Base-by-base conservation (phyloP, 805 yeast genomes). In the Nakazawaea wickerhamii region DNA sequence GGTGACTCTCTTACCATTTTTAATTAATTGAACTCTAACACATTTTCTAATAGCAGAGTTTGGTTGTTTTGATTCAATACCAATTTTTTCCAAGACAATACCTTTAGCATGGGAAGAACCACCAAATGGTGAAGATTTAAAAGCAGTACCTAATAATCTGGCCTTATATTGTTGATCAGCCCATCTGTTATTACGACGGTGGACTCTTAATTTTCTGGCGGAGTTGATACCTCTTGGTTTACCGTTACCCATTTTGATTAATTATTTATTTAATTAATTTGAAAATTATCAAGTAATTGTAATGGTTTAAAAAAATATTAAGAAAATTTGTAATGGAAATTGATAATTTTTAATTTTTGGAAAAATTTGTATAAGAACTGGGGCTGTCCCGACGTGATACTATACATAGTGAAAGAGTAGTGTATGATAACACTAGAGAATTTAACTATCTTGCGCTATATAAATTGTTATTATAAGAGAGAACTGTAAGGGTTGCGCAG, bases 21-120 rank as follows among this genome's bases (percentile, higher is more conserved):
- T 93, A 83, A 93, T 91, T 68, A 93, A 85, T 81, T 93, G 98
- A 55, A 93, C 99, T 85, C 98, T 89, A 73, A 93, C 99, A 86
- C 99, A 95, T 84, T 93, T 93, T 86, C 99, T 93, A 70, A 93
- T 91, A 77, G 99, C 99, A 65, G 99, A 93, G 95, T 93, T 93
- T 76, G 99, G 99, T 81, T 93, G 99, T 79, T 93, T 93, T 72
- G 99, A 95, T 81, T 93, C 98, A 73, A 93, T 84, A 81, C 99
- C 99, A 64, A 91, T 84, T 77, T 93, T 93, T 81, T 93, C 99
- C 70, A 93, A 86, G 57, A 93, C 99, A 66, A 93, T 93, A 71
- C 99, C 99, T 81, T 91, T 91, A 67, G 99, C 99, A 86, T 93
- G 99, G 63, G 99, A 93, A 67, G 99, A 90, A 71, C 98, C 99